Evolutionary conservation across 805 yeast genomes (phyloP).

Genomic region (Pichia kluyveri): DNA sequence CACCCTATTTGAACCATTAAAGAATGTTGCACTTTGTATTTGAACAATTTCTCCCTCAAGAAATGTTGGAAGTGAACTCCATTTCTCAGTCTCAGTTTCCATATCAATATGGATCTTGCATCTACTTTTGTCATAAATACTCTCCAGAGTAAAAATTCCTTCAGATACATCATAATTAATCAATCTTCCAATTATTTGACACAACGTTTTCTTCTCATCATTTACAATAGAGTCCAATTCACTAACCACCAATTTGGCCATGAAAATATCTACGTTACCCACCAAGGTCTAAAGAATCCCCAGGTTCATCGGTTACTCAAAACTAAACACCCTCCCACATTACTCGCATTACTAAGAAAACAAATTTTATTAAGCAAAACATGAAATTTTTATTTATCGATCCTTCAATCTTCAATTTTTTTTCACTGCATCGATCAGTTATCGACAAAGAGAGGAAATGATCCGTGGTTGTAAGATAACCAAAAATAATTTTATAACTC

Average conservation of each 20-base stretch:
- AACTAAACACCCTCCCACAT: no score
- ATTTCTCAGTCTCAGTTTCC: neutral
- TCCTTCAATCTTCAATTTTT: no score
- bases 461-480: neutral
- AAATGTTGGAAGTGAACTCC: neutral
- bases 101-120: conserved; percentile 6
- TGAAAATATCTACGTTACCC: neutral
- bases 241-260: conserved; percentile 2
- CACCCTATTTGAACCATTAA: neutral
- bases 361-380: no score
- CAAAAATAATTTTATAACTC: neutral
- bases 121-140: conserved; percentile 8
- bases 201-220: conserved; percentile 6
- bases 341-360: no score
- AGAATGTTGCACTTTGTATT: conserved; percentile 10
- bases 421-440: no score
- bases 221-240: conserved; percentile 8
- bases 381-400: no score
- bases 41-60: conserved; percentile 8
- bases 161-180: conserved; percentile 11
- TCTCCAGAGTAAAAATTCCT: conserved; percentile 12
- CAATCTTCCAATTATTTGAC: conserved; percentile 18
- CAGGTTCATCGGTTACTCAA: no score
- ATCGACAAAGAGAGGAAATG: neutral
- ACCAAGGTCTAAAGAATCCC: no score